Evolutionary conservation across 441 rosid species (phyloP).

Genomic region (Adansonia rubrostipa): DNA sequence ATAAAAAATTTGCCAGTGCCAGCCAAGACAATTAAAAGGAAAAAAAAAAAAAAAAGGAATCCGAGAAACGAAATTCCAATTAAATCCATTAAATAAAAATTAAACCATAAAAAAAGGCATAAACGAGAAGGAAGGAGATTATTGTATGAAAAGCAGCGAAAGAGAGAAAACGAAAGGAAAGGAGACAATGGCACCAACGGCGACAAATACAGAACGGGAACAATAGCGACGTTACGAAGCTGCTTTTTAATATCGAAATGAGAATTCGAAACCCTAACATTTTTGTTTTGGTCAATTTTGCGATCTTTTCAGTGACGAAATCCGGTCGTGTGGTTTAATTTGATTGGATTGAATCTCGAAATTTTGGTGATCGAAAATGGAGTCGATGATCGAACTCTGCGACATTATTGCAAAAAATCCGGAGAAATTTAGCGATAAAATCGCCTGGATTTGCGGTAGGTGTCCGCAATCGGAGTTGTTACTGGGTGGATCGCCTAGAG

Average conservation of each 20-base stretch:
- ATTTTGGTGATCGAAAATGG: conserved; percentile 48
- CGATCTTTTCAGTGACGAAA: conserved; percentile 6
- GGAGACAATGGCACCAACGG: conserved; percentile 19
- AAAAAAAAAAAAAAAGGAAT: no score
- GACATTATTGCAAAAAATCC: conserved; percentile 79
- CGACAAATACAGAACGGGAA: neutral
- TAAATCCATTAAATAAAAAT: neutral
- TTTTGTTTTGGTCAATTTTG: neutral
- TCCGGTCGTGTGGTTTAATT: neutral
- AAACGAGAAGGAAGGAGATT: neutral
- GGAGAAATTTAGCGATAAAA: conserved; percentile 69
- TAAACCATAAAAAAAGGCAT: neutral
- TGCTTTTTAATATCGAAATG: conserved; percentile 1
- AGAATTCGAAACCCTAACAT: neutral
- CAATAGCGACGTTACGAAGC: conserved; percentile 1
- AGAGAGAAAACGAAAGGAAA: neutral
- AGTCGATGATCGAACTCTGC: conserved; percentile 82
- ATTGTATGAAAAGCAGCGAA: neutral
- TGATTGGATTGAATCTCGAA: conserved; percentile 3
- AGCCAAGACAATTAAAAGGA: no score
- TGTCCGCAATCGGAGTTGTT: conserved; percentile 80
- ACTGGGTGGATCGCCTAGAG: conserved; percentile 67
- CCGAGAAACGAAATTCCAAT: no score
- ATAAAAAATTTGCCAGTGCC: no score
- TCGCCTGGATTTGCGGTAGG: conserved; percentile 88